phyloP scores from a whole-genome alignment of 768 basidiomycete genomes.

The Pholiota microspora region DNA sequence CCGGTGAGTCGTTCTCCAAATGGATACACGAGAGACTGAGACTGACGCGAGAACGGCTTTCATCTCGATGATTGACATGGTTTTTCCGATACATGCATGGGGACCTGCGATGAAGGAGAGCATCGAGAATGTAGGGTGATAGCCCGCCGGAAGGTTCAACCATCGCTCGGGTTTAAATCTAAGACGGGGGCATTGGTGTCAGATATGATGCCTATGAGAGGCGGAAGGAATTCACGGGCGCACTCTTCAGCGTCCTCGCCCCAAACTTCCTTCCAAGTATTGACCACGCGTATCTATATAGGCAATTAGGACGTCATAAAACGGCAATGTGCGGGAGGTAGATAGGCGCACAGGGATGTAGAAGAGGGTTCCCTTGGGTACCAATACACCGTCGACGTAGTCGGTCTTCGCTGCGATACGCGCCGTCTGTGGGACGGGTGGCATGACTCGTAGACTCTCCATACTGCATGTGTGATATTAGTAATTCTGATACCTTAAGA shows the following conservation, averaged over 20 bases:
- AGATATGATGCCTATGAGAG: not conserved
- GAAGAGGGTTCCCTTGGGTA: slow-evolving; percentile 43
- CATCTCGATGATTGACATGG: slow-evolving; percentile 48
- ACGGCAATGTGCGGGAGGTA: too few relatives aligned
- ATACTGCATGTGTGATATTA: slow-evolving; percentile 24
- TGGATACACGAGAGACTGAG: not conserved
- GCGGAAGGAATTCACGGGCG: slow-evolving; percentile 2
- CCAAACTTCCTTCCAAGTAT: slow-evolving; percentile 49
- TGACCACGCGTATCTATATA: slow-evolving; percentile 44
- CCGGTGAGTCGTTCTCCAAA: not conserved
- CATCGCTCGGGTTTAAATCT: slow-evolving; percentile 45
- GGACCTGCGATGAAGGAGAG: slow-evolving; percentile 29
- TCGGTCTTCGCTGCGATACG: slow-evolving; percentile 36
- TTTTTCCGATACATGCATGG: slow-evolving; percentile 28
- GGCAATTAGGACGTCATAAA: slow-evolving; percentile 19
- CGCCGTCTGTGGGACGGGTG: slow-evolving; percentile 40
- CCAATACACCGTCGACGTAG: slow-evolving; percentile 39
- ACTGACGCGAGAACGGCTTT: slow-evolving; percentile 39
- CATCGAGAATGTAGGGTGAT: slow-evolving; percentile 26
- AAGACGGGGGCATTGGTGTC: slow-evolving; percentile 1
- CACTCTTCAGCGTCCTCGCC: slow-evolving; percentile 51
- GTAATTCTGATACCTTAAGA: not conserved
- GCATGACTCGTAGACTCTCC: slow-evolving; percentile 42
- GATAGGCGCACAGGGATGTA: slow-evolving; percentile 35
- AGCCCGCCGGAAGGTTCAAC: slow-evolving; percentile 28